Evolutionary conservation across 306 rosid species (phyloP).

Genomic region (Quercus cerris): DNA sequence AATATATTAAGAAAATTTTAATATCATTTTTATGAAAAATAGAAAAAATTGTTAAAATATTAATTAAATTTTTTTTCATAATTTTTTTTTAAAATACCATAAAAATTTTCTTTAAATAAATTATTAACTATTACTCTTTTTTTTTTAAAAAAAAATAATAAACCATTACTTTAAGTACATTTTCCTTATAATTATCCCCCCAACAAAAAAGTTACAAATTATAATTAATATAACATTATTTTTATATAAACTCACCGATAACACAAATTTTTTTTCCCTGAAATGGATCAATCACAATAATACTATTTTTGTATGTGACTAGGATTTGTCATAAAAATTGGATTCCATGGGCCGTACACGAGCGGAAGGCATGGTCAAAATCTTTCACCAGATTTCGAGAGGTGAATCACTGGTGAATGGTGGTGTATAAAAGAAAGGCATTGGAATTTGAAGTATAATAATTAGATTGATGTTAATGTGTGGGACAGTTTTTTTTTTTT

Average conservation of each 20-base stretch:
- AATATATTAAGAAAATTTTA: no score
- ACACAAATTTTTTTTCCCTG: no score
- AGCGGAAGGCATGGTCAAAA: constrained; percentile 29
- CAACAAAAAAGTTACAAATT: no score
- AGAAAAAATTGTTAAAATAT: no score
- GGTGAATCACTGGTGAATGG: constrained; percentile 6
- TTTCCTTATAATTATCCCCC: no score
- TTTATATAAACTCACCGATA: not conserved
- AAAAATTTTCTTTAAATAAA: no score
- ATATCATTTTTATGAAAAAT: rapidly evolving
- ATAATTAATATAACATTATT: not conserved
- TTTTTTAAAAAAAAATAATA: no score
- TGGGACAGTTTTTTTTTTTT: constrained; percentile 4
- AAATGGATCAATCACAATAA: no score
- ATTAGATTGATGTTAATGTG: constrained; percentile 22
- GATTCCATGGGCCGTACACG: not conserved
- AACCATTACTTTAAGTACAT: rapidly evolving
- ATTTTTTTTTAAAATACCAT: no score
- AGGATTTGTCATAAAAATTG: not conserved
- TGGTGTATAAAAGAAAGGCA: constrained; percentile 30
- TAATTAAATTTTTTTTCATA: no score
- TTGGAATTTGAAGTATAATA: constrained; percentile 62
- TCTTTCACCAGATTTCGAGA: constrained; percentile 14
- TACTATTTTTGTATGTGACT: no score
- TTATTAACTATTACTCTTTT: no score